phyloP scores from a whole-genome alignment of 768 basidiomycete genomes.

The Ramaria rubella region DNA sequence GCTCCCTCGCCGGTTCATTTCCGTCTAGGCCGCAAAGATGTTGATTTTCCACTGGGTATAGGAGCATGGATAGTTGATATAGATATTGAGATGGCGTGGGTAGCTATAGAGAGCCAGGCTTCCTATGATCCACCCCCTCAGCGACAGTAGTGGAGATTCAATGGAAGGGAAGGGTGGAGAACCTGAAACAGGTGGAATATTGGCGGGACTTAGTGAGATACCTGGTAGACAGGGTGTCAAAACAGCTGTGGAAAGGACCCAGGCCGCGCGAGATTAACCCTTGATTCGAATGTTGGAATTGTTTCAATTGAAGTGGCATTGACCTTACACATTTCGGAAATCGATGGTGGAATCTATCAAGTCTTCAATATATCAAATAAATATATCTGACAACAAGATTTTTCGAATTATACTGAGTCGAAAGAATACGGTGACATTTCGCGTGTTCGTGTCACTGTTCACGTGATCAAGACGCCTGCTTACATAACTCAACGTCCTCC shows the following conservation, averaged over 20 bases:
- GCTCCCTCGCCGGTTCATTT: constrained; percentile 5
- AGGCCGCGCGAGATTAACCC: not conserved
- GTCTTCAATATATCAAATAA: too few species aligned
- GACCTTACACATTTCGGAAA: too few species aligned
- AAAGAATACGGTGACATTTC: too few species aligned
- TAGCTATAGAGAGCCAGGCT: not conserved
- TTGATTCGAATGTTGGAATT: too few species aligned
- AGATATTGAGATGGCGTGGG: constrained; percentile 54
- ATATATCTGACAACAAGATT: too few species aligned
- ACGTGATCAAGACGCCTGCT: not conserved
- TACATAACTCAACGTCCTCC: not conserved
- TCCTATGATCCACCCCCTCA: not conserved
- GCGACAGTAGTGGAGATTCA: not conserved
- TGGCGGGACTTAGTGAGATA: not conserved
- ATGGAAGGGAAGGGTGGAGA: not conserved
- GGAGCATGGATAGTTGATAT: constrained; percentile 63
- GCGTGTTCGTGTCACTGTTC: not conserved
- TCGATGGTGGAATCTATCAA: too few species aligned
- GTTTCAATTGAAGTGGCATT: too few species aligned
- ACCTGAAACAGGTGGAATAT: not conserved
- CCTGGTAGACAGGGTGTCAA: not conserved
- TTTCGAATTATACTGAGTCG: too few species aligned
- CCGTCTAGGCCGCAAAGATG: constrained; percentile 40
- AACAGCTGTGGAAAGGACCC: not conserved
- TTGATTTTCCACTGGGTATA: constrained; percentile 74